Evolutionary conservation across 805 yeast species (phyloP).

Genomic region (Ogataea ganodermae): DNA sequence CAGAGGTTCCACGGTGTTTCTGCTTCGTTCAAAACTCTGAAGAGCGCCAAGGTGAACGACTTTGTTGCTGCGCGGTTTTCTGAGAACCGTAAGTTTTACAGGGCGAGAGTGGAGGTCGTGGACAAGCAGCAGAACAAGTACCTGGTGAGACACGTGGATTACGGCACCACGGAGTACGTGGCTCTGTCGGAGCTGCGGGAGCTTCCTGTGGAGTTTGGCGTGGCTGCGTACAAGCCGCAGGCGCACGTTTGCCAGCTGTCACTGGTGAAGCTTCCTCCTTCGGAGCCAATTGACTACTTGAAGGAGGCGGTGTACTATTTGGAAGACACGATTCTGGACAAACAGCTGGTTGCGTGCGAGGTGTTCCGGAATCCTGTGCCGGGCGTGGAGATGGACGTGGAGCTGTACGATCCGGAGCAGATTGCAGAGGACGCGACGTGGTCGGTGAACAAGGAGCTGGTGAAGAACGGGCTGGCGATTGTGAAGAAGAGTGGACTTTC

Average conservation of each 20-base stretch:
- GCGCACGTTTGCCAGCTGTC: constrained; percentile 58
- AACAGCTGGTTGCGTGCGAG: constrained; percentile 56
- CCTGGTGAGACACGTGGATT: constrained; percentile 61
- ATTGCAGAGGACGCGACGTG: constrained; percentile 55
- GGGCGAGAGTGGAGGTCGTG: constrained; percentile 53
- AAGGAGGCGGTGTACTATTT: constrained; percentile 55
- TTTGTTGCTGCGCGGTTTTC: constrained; percentile 54
- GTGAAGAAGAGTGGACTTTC: constrained; percentile 31
- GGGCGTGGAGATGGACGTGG: constrained; percentile 50
- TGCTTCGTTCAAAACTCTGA: constrained; percentile 39
- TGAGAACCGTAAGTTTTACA: constrained; percentile 55
- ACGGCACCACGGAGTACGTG: constrained; percentile 55
- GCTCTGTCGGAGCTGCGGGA: constrained; percentile 46
- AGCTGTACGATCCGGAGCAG: constrained; percentile 57
- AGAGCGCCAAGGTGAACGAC: constrained; percentile 53
- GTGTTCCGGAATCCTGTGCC: constrained; percentile 40
- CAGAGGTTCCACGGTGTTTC: constrained; percentile 44
- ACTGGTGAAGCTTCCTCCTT: constrained; percentile 58
- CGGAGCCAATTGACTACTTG: constrained; percentile 53
- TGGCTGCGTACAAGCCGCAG: constrained; percentile 47
- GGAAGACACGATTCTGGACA: constrained; percentile 53
- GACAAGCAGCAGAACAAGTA: constrained; percentile 46
- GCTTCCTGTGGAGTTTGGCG: constrained; percentile 52
- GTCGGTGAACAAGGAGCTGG: constrained; percentile 61
- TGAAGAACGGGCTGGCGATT: constrained; percentile 31